Evolutionary conservation across 1,284 basidiomycete genomes (phyloP).

Genomic region (Boletellus deceptivus): DNA sequence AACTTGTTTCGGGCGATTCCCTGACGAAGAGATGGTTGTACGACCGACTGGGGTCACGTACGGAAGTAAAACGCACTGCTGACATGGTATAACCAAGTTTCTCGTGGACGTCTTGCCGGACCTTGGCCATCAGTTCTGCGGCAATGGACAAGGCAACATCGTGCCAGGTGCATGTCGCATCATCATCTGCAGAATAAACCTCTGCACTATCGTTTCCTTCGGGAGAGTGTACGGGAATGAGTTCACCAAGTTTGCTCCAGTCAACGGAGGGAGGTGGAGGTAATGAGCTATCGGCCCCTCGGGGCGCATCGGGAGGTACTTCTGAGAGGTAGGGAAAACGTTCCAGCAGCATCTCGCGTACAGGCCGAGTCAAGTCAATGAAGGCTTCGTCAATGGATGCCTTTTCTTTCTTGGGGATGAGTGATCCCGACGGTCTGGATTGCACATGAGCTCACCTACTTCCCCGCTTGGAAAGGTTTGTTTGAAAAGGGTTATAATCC

Average conservation of each 20-base stretch:
- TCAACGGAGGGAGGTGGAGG: constrained; percentile 69
- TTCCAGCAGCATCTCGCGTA: constrained; percentile 69
- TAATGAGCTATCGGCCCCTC: constrained; percentile 78
- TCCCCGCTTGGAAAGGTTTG: constrained; percentile 72
- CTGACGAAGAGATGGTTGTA: constrained; percentile 34
- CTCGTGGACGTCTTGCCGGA: constrained; percentile 65
- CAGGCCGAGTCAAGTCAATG: constrained; percentile 81
- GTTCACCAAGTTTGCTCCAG: constrained; percentile 68
- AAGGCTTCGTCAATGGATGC: constrained; percentile 86
- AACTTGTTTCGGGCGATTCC: constrained; percentile 95
- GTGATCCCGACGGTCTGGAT: neutral
- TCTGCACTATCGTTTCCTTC: constrained; percentile 21
- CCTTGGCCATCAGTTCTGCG: constrained; percentile 83
- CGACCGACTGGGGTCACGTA: neutral
- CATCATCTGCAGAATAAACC: constrained; percentile 33
- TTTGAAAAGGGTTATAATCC: constrained; percentile 86
- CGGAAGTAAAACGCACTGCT: constrained; percentile 57
- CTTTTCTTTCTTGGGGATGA: constrained; percentile 56
- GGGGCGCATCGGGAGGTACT: constrained; percentile 65
- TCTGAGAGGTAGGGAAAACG: constrained; percentile 75
- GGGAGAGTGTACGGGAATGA: constrained; percentile 62
- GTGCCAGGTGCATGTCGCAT: constrained; percentile 69
- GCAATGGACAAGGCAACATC: constrained; percentile 90
- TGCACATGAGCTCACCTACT: constrained; percentile 48
- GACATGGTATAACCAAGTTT: constrained; percentile 92